Evolutionary conservation across 2,329 filamentous ascomycete genomes (phyloP).

Genomic region (Microdochium bolleyi): DNA sequence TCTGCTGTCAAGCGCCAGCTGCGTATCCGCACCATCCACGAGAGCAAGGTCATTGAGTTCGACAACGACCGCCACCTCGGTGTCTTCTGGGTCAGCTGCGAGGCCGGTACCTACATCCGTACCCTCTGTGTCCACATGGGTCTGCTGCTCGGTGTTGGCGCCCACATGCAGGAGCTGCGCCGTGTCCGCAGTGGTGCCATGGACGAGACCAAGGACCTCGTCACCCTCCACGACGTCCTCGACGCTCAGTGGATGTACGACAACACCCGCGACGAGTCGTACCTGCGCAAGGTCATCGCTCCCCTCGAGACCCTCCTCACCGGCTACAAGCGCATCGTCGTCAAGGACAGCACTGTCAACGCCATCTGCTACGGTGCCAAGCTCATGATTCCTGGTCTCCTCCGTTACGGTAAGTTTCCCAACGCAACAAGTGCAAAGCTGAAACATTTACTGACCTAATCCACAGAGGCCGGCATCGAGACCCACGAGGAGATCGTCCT

Average conservation of each 20-base stretch:
- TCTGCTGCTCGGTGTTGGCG: conserved; percentile 69
- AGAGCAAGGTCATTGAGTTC: conserved; percentile 94
- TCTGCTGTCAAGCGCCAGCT: conserved; percentile 98
- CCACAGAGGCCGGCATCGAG: conserved; percentile 76
- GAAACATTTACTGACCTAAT: conserved; percentile 15
- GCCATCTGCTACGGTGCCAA: conserved; percentile 98
- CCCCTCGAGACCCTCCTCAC: conserved; percentile 89
- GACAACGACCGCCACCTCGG: conserved; percentile 96
- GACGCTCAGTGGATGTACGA: conserved; percentile 96
- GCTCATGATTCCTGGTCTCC: conserved; percentile 93
- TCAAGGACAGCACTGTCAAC: conserved; percentile 95
- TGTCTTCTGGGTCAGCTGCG: conserved; percentile 99
- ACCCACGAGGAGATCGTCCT: conserved; percentile 93
- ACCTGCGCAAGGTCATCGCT: conserved; percentile 82
- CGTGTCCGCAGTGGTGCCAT: conserved; percentile 91
- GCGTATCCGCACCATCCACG: conserved; percentile 95
- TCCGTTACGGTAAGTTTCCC: conserved; percentile 70
- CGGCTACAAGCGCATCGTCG: conserved; percentile 92
- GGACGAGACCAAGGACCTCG: conserved; percentile 82
- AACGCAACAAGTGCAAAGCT: not conserved
- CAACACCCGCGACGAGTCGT: conserved; percentile 91
- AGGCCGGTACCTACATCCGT: conserved; percentile 97
- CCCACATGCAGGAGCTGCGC: conserved; percentile 96
- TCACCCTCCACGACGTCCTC: conserved; percentile 90
- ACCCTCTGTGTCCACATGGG: conserved; percentile 94